Evolutionary conservation across 192 early-diverging fungal genomes (phyloP), one percentile per base, ranked within the genome.

Genomic region (Lunasporangiospora selenospora): DNA sequence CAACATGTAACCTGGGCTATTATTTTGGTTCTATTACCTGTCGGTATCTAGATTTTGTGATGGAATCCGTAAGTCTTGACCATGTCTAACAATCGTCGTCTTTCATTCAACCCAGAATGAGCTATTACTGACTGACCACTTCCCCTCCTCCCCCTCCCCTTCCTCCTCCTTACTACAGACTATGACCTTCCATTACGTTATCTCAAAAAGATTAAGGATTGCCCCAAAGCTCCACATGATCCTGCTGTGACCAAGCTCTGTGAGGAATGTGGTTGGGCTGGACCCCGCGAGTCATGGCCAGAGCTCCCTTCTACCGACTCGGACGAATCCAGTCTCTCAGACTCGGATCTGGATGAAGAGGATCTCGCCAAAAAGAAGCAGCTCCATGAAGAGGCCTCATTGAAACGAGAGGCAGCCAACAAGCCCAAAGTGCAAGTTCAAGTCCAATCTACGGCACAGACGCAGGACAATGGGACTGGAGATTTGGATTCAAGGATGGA

Each of bases 181-280:
- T 67, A 67, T 12, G 69, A 73, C 31, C 43, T 73, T 24, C 69
- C 69, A 13, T 50, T 73, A 7, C 46, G 55, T 5, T 73, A 73
- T 31, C 33, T 73, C 21, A 73, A 73, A 53, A 62, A 62, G 41
- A 73, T 73, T 31, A 52, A 58, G 24, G 60, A 62, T 16, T 73
- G 69, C 29, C 43, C 60, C 3, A 55, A 62, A 12, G 58, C 61
- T 12, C 69, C 69, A 16, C 69, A 73, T 37, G 69, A 73, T 32
- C 60, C 61, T 19, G 48, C 53, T 1, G 69, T 73, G 15, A 73
- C 69, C 39, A 73, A 73, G 37, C 43, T 73, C 2, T 73, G 69
- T 39, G 69, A 73, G 15, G 53, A 62, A 24, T 73, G 69, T 58
- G 69, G 69, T 0, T 73, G 69, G 69, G 69, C 69, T 30, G 69